Percentiles rank a stretch among this genome's conserved stretches.
These are phyloP conservation scores for Cytospora piceae DNA, from an alignment of 2,329 filamentous ascomycete species.

Conservation along the genomic window DNA sequence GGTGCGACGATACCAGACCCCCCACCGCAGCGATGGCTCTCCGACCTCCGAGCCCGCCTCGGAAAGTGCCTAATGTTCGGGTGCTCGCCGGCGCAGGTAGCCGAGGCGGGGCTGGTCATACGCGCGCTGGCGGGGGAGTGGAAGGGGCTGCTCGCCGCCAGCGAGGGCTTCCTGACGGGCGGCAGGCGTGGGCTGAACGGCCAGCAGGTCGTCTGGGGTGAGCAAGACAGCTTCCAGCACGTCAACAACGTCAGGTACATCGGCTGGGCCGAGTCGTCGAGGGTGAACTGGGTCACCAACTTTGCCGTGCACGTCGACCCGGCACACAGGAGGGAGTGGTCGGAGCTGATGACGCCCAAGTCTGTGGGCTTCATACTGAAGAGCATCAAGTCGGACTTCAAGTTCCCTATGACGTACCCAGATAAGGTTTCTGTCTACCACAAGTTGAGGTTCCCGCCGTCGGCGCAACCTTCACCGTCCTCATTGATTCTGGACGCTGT, in stretches of 20 bases:
- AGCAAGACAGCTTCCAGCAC: constrained; percentile 76
- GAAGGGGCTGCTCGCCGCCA: constrained; percentile 72
- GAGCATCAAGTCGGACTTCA: constrained; percentile 82
- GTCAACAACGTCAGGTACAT: constrained; percentile 88
- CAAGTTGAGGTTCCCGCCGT: constrained; percentile 64
- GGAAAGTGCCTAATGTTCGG: constrained; percentile 79
- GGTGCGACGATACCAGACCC: constrained; percentile 12
- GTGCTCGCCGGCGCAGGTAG: constrained; percentile 59
- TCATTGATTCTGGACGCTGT: constrained; percentile 63
- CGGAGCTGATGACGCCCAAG: constrained; percentile 67
- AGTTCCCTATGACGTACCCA: constrained; percentile 81
- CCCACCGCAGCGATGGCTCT: constrained; percentile 68
- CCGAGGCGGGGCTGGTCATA: constrained; percentile 62
- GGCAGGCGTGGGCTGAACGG: constrained; percentile 64
- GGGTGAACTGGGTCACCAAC: constrained; percentile 77
- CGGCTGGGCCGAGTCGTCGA: constrained; percentile 79
- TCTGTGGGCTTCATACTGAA: constrained; percentile 76
- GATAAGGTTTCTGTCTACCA: constrained; percentile 85
- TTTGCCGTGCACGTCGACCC: constrained; percentile 68
- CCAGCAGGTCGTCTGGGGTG: constrained; percentile 78
- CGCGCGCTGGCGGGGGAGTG: constrained; percentile 66
- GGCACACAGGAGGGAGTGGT: constrained; percentile 65
- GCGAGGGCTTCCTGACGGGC: constrained; percentile 74
- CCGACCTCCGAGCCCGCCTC: constrained; percentile 66
- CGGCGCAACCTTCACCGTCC: constrained; percentile 44